Evolutionary conservation across 2,329 filamentous ascomycete species (phyloP), one percentile per base, ranked within the genome.

Genomic region (Cryphonectria parasitica): DNA sequence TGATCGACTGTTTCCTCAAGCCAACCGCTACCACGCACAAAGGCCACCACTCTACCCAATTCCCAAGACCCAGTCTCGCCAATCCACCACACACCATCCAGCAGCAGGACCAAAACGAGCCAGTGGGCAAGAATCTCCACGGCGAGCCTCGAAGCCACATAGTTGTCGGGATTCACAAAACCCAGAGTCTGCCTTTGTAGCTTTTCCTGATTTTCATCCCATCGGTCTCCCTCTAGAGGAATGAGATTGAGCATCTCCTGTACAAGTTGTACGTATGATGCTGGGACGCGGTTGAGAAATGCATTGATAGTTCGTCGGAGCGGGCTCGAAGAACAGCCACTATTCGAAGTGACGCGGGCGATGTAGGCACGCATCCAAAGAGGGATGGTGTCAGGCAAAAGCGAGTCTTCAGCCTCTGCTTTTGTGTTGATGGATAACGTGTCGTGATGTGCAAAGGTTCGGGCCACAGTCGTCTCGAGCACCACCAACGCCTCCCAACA

Each of bases 61-160:
- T 82, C 80, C 77, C 78, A 82, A 4, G 70, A 70, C 0, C 80
- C 80, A 3, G 79, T 78, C 0, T 75, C 77, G 0, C 80, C 79
- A 58, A 82, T 81, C 80, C 80, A 82, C 80, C 80, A 82, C 1
- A 82, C 80, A 0, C 78, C 77, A 67, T 82, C 80, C 3, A 82
- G 63, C n/a, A 81, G 28, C 71, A 81, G 75, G 0, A 81, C 75
- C 1, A 82, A 64, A 6, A 82, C 79, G 5, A 82, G 77, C 80
- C 80, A 82, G 58, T 82, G 80, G 0, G 80, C 76, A 66, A 82
- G 81, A 1, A 82, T 80, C 11, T 82, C 78, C 62, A 81, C 71
- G 0, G 80, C 79, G 3, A 80, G 75, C 28, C 74, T n/a, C 1
- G 45, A 49, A n/a, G 45, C 45, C 22, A 49, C 22, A n/a, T n/a